Percentiles rank a stretch among this genome's conserved stretches.
Conservation (phyloP, 2,329 filamentous ascomycete genomes). For the Fusarium euwallaceae region DNA sequence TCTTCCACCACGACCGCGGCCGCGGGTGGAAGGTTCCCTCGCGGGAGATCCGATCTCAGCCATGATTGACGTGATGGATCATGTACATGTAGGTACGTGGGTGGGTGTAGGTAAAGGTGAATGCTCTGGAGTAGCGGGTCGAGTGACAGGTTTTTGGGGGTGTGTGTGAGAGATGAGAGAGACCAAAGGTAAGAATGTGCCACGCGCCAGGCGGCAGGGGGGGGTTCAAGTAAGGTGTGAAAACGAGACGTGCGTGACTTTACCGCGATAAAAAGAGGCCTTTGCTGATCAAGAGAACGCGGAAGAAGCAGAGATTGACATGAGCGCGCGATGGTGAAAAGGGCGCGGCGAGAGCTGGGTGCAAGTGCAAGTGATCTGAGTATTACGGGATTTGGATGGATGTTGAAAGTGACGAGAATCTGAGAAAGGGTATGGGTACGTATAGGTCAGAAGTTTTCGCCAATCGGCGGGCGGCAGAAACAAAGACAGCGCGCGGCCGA, state of each 20-base stretch:
- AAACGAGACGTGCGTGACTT: conserved; percentile 36
- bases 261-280: conserved; percentile 30
- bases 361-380: neutral
- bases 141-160: conserved; percentile 39
- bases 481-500: conserved; percentile 35
- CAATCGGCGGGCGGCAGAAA: conserved; percentile 39
- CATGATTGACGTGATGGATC: conserved; percentile 51
- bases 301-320: conserved; percentile 10
- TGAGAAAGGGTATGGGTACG: conserved; percentile 43
- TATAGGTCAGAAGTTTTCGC: conserved; percentile 48
- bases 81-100: conserved; percentile 45
- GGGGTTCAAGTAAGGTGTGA: conserved; percentile 19
- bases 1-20: conserved; percentile 52
- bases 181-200: conserved; percentile 38
- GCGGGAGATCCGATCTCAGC: conserved; percentile 55
- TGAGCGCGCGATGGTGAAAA: neutral
- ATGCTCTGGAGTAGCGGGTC: conserved; percentile 37
- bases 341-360: conserved; percentile 1
- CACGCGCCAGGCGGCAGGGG: conserved; percentile 41
- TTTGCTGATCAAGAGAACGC: conserved; percentile 24
- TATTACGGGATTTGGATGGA: conserved; percentile 26
- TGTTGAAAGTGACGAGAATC: conserved; percentile 38
- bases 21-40: conserved; percentile 53
- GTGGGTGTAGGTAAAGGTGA: conserved; percentile 27
- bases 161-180: conserved; percentile 14